Evolutionary conservation across 805 yeast genomes (phyloP), one percentile per base, ranked within the genome.

Genomic region (Wickerhamiella sergipiensis): DNA sequence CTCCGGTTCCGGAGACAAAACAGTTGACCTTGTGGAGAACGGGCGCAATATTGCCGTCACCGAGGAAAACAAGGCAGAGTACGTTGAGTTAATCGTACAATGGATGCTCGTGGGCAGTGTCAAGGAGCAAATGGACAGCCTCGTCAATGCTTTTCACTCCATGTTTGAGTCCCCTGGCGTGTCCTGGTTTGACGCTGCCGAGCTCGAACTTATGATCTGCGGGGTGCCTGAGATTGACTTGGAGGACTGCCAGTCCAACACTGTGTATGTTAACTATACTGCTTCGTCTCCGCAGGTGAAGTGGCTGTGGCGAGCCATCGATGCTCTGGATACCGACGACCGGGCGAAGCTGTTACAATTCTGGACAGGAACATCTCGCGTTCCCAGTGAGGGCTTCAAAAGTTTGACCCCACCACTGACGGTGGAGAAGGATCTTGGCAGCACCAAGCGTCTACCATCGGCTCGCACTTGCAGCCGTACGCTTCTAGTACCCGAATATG

Each of bases 391-490:
- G 61, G 99, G 99, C 1, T 92, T 92, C 64, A 82, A 83, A 58
- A 95, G 83, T 59, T 72, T 92, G 55, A 68, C 83, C 10, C 77
- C 80, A 7, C 94, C 86, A 50, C 8, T 5, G 5, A 24, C 26
- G 8, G 26, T 24, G 5, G 26, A 24, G 8, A 24, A 24, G 26
- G 26, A 24, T 24, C 5, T 8, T 24, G 26, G 26, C 5, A 24
- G 26, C 26, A 24, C 8, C 26, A 24, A 8, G 26, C 77, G 97
- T 54, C 72, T 92, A 52, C 99, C 99, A 1, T 81, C 95, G 0
- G 86, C 97, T 0, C 98, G 92, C 64, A 92, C 97, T 2, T 92
- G 99, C 67, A 90, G 90, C 72, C 92, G 92, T 67, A 97, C 90
- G 67, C 74, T 92, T 52, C 95, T 87, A 64, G 69, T 92, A 49